Conservation (phyloP, 2,329 filamentous ascomycete species). For the Epichloe glyceriae region DNA sequence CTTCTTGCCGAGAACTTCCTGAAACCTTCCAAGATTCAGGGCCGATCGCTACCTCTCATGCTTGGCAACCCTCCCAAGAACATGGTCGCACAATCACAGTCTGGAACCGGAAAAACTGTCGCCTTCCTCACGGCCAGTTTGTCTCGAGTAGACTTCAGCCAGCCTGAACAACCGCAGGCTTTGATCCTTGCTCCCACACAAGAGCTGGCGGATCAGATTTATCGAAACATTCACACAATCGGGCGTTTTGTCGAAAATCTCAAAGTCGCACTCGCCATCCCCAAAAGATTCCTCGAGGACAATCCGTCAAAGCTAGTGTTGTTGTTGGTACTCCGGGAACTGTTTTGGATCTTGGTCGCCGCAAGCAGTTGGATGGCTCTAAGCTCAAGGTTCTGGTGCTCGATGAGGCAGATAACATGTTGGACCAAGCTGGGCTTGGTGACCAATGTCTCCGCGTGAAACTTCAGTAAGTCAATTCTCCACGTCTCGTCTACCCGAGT, state of each 20-base stretch:
- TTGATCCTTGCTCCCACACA: slow-evolving; percentile 83
- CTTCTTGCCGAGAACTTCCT: slow-evolving; percentile 73
- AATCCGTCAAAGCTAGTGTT: slow-evolving; percentile 60
- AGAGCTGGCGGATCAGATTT: slow-evolving; percentile 89
- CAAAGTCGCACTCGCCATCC: slow-evolving; percentile 69
- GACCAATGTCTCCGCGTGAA: slow-evolving; percentile 92
- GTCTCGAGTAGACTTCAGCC: slow-evolving; percentile 65
- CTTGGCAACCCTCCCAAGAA: slow-evolving; percentile 77
- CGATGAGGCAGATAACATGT: slow-evolving; percentile 98
- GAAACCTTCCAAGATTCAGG: slow-evolving; percentile 96
- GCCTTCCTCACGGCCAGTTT: slow-evolving; percentile 91
- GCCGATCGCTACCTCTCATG: slow-evolving; percentile 82
- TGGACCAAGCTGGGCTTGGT: slow-evolving; percentile 87
- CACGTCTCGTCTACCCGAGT: neutral
- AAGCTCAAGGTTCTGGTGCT: slow-evolving; percentile 74
- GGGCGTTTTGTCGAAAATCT: slow-evolving; percentile 71
- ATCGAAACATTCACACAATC: slow-evolving; percentile 71
- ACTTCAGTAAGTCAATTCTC: slow-evolving; percentile 33
- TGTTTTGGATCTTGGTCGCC: slow-evolving; percentile 73
- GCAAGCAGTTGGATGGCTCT: slow-evolving; percentile 57
- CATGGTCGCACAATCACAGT: slow-evolving; percentile 98
- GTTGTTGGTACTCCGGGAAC: slow-evolving; percentile 92
- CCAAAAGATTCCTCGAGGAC: slow-evolving; percentile 55
- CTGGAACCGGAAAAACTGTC: slow-evolving; percentile 93
- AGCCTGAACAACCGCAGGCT: slow-evolving; percentile 63